Evolutionary conservation across 306 rosid genomes (phyloP).

Genomic region (Purshia tridentata): DNA sequence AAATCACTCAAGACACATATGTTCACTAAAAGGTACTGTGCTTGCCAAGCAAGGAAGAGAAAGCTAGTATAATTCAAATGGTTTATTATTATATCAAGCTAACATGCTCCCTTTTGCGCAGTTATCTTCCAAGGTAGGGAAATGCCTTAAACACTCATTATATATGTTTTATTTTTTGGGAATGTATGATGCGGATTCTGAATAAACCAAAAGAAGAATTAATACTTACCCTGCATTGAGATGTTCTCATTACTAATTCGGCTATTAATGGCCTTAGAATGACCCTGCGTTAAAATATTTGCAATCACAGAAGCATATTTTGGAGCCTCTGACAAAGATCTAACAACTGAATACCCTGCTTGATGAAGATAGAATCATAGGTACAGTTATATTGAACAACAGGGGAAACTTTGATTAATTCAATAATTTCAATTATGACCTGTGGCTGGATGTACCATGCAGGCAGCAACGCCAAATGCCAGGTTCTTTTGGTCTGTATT

Average conservation of each 20-base stretch:
- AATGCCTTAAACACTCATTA: not conserved
- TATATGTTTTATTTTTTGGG: not conserved
- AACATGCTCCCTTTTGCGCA: not conserved
- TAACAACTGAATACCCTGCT: slow-evolving; percentile 93
- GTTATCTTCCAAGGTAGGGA: not conserved
- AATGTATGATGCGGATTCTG: not conserved
- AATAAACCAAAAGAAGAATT: not conserved
- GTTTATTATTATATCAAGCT: not conserved
- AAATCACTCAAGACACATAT: not conserved
- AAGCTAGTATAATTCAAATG: not conserved
- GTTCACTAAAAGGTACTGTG: not conserved
- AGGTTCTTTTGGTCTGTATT: slow-evolving; percentile 94
- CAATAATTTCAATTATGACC: slow-evolving; percentile 35
- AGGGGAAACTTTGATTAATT: slow-evolving; percentile 2
- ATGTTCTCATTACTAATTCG: slow-evolving; percentile 50
- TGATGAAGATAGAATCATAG: slow-evolving; percentile 20
- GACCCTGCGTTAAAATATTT: slow-evolving; percentile 61
- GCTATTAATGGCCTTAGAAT: slow-evolving; percentile 30
- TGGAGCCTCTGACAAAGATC: slow-evolving; percentile 98
- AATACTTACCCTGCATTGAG: slow-evolving; percentile 67
- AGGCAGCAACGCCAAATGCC: slow-evolving; percentile 98
- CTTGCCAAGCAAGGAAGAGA: not conserved
- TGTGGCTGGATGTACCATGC: slow-evolving; percentile 99
- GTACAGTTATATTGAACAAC: slow-evolving; percentile 12
- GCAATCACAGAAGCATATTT: slow-evolving; percentile 87